Conservation (phyloP, 345 rosid genomes). For the Linum tenue region DNA sequence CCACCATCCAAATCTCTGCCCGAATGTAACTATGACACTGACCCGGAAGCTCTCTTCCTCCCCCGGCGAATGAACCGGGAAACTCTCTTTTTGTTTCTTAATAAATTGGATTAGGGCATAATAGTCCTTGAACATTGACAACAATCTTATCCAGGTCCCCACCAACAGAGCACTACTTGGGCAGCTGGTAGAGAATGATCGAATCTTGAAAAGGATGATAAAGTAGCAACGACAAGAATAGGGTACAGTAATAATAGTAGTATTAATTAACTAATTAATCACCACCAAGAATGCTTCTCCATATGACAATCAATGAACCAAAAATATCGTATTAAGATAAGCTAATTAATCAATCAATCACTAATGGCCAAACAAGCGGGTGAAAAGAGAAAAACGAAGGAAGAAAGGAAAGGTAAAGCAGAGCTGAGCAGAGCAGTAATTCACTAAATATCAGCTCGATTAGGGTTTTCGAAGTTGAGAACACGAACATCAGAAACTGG, state of each 20-base stretch:
- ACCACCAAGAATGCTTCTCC: background rate
- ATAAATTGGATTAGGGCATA: background rate
- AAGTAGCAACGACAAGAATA: background rate
- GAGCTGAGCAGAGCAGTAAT: background rate
- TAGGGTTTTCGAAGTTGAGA: background rate
- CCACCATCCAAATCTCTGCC: background rate
- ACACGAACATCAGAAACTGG: background rate
- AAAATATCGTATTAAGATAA: too few species aligned
- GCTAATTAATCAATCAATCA: too few species aligned
- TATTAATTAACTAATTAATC: background rate
- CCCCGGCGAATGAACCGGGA: background rate
- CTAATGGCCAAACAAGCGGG: too few species aligned
- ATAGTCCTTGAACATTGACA: background rate
- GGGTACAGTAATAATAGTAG: background rate
- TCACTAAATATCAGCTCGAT: background rate
- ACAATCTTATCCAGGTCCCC: background rate
- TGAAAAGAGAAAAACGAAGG: background rate
- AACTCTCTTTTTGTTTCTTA: too few species aligned
- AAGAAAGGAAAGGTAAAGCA: constrained; percentile 1
- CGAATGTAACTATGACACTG: background rate
- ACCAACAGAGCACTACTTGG: background rate
- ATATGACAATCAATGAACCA: background rate
- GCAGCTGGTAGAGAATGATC: background rate
- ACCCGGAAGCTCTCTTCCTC: background rate
- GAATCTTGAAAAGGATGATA: background rate